Conservation (phyloP, 805 yeast genomes). For the Jamesozyma piceae region DNA sequence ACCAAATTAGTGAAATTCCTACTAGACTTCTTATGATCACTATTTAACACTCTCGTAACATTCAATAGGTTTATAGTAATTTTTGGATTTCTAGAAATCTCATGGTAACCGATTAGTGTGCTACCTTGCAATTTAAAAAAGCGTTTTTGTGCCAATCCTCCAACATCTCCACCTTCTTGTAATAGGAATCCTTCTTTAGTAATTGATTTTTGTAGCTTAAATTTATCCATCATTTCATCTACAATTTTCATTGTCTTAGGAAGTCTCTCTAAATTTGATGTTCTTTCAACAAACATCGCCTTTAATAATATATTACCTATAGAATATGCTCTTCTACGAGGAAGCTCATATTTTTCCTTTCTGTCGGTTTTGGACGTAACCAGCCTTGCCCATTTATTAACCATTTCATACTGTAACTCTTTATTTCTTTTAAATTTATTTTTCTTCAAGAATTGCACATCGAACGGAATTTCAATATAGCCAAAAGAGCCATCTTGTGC, state of each 20-base stretch:
- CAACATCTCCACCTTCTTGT: slow-evolving; percentile 90
- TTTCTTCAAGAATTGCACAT: slow-evolving; percentile 11
- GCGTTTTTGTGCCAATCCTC: slow-evolving; percentile 54
- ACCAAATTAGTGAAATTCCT: slow-evolving; percentile 68
- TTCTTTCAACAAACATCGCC: slow-evolving; percentile 61
- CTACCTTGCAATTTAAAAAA: slow-evolving; percentile 66
- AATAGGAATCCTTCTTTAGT: slow-evolving; percentile 59
- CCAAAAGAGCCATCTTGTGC: slow-evolving; percentile 90
- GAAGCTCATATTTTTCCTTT: slow-evolving; percentile 4
- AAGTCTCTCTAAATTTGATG: slow-evolving; percentile 48
- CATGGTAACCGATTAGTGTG: slow-evolving; percentile 68
- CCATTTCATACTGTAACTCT: slow-evolving; percentile 9
- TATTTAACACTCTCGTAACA: slow-evolving; percentile 38
- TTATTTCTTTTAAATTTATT: slow-evolving; percentile 8
- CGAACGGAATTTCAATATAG: slow-evolving; percentile 49
- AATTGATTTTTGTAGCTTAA: slow-evolving; percentile 27
- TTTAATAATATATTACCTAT: slow-evolving; percentile 61
- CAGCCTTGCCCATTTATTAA: slow-evolving; percentile 67
- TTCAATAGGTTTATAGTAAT: slow-evolving; percentile 69
- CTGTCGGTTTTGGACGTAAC: neutral
- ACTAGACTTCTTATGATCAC: slow-evolving; percentile 27
- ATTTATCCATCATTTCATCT: slow-evolving; percentile 34
- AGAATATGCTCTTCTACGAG: slow-evolving; percentile 40
- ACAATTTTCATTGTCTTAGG: slow-evolving; percentile 62
- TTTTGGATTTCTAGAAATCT: slow-evolving; percentile 54